Evolutionary conservation across 306 rosid genomes (phyloP), one percentile per base, ranked within the genome.

Genomic region (Echinosophora koreensis): DNA sequence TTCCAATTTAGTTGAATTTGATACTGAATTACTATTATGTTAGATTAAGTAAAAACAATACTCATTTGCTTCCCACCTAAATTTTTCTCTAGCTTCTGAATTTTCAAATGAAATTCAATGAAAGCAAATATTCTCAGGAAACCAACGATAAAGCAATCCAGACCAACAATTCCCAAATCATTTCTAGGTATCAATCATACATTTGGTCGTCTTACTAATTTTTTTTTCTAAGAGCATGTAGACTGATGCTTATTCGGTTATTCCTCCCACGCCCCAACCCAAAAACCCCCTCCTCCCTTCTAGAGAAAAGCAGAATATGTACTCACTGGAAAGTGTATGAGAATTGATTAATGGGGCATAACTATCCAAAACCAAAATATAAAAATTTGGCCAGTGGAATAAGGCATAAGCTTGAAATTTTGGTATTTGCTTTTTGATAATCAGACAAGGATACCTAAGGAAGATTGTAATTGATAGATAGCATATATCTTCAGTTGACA

Each of bases 381-480:
- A n/a, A 41, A 37, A 22, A 32, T 6, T 10, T 35, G 57, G 60
- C 63, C 3, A 14, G 35, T 17, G 34, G 44, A 47, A 71, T 71
- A 42, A 30, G 47, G 41, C 65, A 62, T 64, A 27, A 65, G 8
- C 11, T 57, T 69, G 38, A 38, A 46, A 74, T 57, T 39, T 57
- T 27, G 50, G 30, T 38, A 28, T 50, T 22, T 11, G 8, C 57
- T 62, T 34, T 14, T 66, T 11, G 13, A 64, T 32, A 38, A 34
- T 8, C 14, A 50, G 37, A 55, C 17, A 32, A 32, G 37, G 30
- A 68, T 69, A 41, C 77, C 35, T 42, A 18, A 68, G 66, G 63
- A 59, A 81, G 81, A 75, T 41, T 81, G 71, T 51, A 52, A 77
- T 72, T 9, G 22, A 77, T 74, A 1, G 28, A 34, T 30, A 41